These are phyloP conservation scores for Bauhinia variegata DNA, from an alignment of 306 rosid genomes.

Conservation along the genomic window DNA sequence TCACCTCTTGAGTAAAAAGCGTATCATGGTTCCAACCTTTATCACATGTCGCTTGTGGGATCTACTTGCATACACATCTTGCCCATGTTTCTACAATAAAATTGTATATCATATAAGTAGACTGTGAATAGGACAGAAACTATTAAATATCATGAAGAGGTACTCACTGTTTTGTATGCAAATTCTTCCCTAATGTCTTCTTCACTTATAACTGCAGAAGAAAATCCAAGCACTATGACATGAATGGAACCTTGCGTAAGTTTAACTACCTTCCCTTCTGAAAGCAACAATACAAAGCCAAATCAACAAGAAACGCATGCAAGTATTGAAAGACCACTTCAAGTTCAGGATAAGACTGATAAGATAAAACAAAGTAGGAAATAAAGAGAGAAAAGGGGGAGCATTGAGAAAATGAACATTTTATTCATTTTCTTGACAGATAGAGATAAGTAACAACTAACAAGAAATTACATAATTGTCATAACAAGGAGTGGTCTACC, in stretches of 20 bases:
- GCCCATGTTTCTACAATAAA: conserved; percentile 62
- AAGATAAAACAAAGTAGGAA: too few species aligned
- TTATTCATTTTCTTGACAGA: not conserved
- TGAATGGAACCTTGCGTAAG: conserved; percentile 69
- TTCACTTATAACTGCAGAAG: conserved; percentile 59
- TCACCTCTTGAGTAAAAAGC: conserved; percentile 83
- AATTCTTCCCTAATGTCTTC: conserved; percentile 74
- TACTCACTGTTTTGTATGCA: conserved; percentile 53
- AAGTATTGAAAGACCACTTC: not conserved
- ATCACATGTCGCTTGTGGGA: conserved; percentile 73
- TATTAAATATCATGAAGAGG: conserved; percentile 6
- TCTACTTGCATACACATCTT: conserved; percentile 66
- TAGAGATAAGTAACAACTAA: not conserved
- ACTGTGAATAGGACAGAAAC: not conserved
- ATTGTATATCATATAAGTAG: conserved; percentile 17
- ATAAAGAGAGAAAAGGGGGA: too few species aligned
- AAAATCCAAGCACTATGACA: conserved; percentile 77
- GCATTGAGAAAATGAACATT: not conserved
- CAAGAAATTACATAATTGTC: not conserved
- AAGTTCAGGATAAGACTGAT: not conserved
- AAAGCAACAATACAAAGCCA: conserved; percentile 24
- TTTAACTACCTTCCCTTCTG: conserved; percentile 88
- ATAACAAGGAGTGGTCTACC: conserved; percentile 48
- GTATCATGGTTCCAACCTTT: conserved; percentile 74
- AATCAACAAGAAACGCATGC: conserved; percentile 29